Conservation (phyloP, 2,329 filamentous ascomycete species). For the Xylariaceae sp. region DNA sequence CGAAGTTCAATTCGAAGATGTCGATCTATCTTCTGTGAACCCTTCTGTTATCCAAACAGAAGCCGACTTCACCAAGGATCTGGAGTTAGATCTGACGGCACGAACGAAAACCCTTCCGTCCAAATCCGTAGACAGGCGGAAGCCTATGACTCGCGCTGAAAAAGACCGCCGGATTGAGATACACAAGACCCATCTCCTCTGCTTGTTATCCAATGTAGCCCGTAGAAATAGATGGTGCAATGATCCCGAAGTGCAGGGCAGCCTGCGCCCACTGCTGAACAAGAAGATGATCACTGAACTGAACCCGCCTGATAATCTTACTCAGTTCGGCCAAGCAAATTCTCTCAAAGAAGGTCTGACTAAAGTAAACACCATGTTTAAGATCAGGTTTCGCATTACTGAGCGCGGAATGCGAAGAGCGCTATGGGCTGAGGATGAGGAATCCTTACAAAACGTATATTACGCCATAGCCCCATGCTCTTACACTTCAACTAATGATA, state of each 20-base stretch:
- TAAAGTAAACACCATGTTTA: slow-evolving; percentile 64
- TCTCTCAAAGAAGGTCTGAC: slow-evolving; percentile 77
- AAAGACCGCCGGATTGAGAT: slow-evolving; percentile 60
- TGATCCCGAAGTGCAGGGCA: slow-evolving; percentile 61
- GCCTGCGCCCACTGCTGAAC: slow-evolving; percentile 61
- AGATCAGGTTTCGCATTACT: slow-evolving; percentile 64
- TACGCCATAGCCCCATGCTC: slow-evolving; percentile 10
- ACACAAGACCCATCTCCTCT: slow-evolving; percentile 85
- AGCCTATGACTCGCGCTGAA: slow-evolving; percentile 51
- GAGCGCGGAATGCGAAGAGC: slow-evolving; percentile 66
- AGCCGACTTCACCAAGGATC: slow-evolving; percentile 30
- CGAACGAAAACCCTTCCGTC: slow-evolving; percentile 34
- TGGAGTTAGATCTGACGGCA: slow-evolving; percentile 52
- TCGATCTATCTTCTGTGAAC: slow-evolving; percentile 38
- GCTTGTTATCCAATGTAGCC: slow-evolving; percentile 72
- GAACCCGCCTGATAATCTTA: slow-evolving; percentile 61
- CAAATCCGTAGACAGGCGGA: slow-evolving; percentile 41
- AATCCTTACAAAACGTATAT: slow-evolving; percentile 56
- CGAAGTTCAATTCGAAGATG: slow-evolving; percentile 45
- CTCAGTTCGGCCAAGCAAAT: slow-evolving; percentile 72
- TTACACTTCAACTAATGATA: slow-evolving; percentile 11
- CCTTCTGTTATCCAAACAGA: slow-evolving; percentile 15
- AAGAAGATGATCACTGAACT: slow-evolving; percentile 64
- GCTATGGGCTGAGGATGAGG: slow-evolving; percentile 68
- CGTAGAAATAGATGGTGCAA: slow-evolving; percentile 89